These are phyloP conservation scores for Penicillium robsamsonii DNA, from an alignment of 495 filamentous ascomycete species.

Conservation along the genomic window DNA sequence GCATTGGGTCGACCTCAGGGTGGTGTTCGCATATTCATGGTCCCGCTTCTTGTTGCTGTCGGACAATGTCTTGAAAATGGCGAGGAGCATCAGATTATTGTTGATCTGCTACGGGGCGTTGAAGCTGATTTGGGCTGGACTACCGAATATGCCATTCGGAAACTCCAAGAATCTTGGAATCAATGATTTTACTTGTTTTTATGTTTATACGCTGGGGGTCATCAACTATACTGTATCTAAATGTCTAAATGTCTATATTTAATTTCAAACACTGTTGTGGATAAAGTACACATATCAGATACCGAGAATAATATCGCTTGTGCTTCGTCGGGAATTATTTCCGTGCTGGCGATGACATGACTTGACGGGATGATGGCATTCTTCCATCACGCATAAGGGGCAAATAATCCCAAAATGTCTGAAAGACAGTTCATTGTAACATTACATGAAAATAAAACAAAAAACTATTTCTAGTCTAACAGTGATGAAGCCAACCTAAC, in stretches of 20 bases:
- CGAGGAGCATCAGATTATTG: slow-evolving; percentile 36
- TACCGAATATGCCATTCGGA: slow-evolving; percentile 33
- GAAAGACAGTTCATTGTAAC: neutral
- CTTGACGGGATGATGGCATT: neutral
- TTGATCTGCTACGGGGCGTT: slow-evolving; percentile 37
- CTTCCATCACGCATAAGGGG: neutral
- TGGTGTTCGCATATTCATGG: slow-evolving; percentile 38
- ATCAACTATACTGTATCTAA: neutral
- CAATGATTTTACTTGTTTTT: slow-evolving; percentile 12
- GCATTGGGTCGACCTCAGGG: slow-evolving; percentile 38
- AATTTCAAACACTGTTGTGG: neutral
- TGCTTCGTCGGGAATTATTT: neutral
- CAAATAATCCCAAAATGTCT: neutral
- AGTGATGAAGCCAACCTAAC: neutral
- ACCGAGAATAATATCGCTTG: neutral
- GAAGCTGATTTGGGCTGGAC: slow-evolving; percentile 43
- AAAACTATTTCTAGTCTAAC: neutral
- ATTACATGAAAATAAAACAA: neutral
- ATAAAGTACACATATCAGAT: neutral
- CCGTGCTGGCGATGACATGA: neutral
- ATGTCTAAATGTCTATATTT: neutral
- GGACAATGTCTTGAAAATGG: slow-evolving; percentile 40
- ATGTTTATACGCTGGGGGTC: neutral
- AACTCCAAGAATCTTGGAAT: slow-evolving; percentile 35
- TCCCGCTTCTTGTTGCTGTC: slow-evolving; percentile 38